phyloP scores from a whole-genome alignment of 306 rosid species.

The Dalbergia oliveri region DNA sequence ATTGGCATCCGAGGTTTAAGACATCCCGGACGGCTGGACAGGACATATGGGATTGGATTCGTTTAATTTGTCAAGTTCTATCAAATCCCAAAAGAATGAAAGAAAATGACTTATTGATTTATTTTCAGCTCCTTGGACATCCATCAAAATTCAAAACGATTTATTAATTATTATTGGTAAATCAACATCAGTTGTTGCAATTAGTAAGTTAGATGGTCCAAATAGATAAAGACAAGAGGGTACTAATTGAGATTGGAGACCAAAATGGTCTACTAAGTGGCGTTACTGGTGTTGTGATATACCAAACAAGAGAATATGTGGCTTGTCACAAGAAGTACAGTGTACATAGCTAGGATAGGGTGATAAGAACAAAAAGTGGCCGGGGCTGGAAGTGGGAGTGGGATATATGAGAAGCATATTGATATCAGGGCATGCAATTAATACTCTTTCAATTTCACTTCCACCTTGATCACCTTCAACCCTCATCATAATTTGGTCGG shows the following conservation, averaged over 20 bases:
- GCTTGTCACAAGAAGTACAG: not conserved
- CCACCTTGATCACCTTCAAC: not conserved
- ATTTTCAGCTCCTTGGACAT: not conserved
- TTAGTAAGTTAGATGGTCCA: not conserved
- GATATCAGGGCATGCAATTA: not conserved
- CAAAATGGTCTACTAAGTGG: not conserved
- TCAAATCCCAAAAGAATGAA: slow-evolving; percentile 27
- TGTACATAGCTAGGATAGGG: not conserved
- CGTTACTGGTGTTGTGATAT: slow-evolving; percentile 28
- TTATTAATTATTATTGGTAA: not conserved
- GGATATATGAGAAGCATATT: not conserved
- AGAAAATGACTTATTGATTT: slow-evolving; percentile 8
- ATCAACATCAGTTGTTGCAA: not conserved
- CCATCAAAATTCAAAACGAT: not conserved
- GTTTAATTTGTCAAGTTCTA: slow-evolving; percentile 31
- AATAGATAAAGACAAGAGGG: not conserved
- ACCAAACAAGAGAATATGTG: slow-evolving; percentile 7
- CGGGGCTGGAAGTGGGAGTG: not conserved
- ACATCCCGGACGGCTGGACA: slow-evolving; percentile 20
- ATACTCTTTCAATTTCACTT: not conserved
- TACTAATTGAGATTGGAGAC: not conserved
- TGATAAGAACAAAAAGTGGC: not conserved
- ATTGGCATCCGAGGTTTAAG: slow-evolving; percentile 39
- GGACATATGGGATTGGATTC: slow-evolving; percentile 42
- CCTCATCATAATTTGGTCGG: slow-evolving; percentile 60